phyloP scores from a whole-genome alignment of 2,329 filamentous ascomycete species.

The Beauveria varroae region DNA sequence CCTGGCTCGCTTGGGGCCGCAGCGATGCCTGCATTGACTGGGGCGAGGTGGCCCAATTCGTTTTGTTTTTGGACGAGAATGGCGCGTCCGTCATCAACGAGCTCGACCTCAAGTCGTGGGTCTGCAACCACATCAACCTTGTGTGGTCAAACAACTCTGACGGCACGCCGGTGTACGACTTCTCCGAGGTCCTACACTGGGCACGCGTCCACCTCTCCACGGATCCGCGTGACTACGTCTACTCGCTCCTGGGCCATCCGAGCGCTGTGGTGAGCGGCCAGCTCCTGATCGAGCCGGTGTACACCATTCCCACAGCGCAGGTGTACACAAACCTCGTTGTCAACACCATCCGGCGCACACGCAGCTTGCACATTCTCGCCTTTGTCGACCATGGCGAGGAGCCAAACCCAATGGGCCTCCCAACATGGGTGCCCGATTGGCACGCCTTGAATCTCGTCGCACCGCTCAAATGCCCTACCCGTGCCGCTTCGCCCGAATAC shows the following conservation, averaged over 20 bases:
- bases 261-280: slow-evolving; percentile 2
- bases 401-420: slow-evolving; percentile 2
- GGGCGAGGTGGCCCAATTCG: slow-evolving; percentile 2
- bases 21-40: slow-evolving; percentile 7
- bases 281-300: slow-evolving; percentile 2
- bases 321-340: slow-evolving; percentile 8
- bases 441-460: slow-evolving; percentile 10
- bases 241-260: slow-evolving; percentile 11
- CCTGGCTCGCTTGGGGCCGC: slow-evolving; percentile 6
- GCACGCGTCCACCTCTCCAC: slow-evolving; percentile 9
- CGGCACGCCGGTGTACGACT: slow-evolving; percentile 6
- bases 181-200: slow-evolving; percentile 11
- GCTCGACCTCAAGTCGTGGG: slow-evolving; percentile 11
- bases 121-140: slow-evolving; percentile 12
- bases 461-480: slow-evolving; percentile 3
- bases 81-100: slow-evolving; percentile 12
- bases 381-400: slow-evolving; percentile 10
- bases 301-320: not conserved
- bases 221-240: slow-evolving; percentile 10
- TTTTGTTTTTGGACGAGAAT: slow-evolving; percentile 8
- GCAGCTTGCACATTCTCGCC: slow-evolving; percentile 9
- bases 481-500: not conserved
- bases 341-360: not conserved
- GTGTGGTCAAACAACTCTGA: slow-evolving; percentile 9
- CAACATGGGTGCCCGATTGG: slow-evolving; percentile 11